These are phyloP conservation scores for Scytalidium lignicola DNA, from an alignment of 2,329 filamentous ascomycete genomes.

Conservation along the genomic window DNA sequence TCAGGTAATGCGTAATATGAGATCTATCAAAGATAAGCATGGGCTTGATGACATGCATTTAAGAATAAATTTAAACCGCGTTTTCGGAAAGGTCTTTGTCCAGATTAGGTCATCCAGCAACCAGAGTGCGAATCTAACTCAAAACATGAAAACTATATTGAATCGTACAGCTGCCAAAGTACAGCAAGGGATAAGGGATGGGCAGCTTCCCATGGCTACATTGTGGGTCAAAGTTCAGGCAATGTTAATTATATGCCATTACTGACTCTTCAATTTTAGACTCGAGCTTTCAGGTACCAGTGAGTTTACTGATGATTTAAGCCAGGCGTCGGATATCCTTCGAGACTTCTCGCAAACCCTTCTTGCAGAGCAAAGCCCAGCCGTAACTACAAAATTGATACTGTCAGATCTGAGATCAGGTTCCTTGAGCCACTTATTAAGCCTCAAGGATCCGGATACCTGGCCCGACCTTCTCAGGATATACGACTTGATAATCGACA, in stretches of 20 bases:
- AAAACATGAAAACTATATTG: slow-evolving; percentile 10
- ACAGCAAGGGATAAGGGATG: slow-evolving; percentile 8
- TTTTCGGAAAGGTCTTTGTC: neutral
- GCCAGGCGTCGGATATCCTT: slow-evolving; percentile 15
- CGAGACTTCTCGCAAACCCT: slow-evolving; percentile 17
- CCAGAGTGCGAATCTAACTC: neutral
- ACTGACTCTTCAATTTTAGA: slow-evolving; percentile 10
- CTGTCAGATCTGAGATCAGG: slow-evolving; percentile 15
- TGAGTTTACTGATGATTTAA: slow-evolving; percentile 18
- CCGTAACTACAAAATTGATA: slow-evolving; percentile 10
- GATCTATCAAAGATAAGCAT: neutral
- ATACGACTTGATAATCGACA: slow-evolving; percentile 24
- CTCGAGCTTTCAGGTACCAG: slow-evolving; percentile 17
- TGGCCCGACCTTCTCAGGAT: slow-evolving; percentile 17
- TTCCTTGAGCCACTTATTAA: slow-evolving; percentile 8
- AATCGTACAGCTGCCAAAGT: slow-evolving; percentile 7
- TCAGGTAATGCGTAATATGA: neutral
- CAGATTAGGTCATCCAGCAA: neutral
- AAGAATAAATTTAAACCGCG: neutral
- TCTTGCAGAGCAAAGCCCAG: slow-evolving; percentile 7
- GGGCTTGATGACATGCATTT: neutral
- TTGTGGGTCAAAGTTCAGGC: slow-evolving; percentile 10
- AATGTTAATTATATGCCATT: neutral
- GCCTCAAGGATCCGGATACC: neutral
- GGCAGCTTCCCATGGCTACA: slow-evolving; percentile 10